Percentiles rank a stretch among this genome's conserved stretches.
Conservation (phyloP, 2,329 filamentous ascomycete species). For the Hypoxylon sp. region DNA sequence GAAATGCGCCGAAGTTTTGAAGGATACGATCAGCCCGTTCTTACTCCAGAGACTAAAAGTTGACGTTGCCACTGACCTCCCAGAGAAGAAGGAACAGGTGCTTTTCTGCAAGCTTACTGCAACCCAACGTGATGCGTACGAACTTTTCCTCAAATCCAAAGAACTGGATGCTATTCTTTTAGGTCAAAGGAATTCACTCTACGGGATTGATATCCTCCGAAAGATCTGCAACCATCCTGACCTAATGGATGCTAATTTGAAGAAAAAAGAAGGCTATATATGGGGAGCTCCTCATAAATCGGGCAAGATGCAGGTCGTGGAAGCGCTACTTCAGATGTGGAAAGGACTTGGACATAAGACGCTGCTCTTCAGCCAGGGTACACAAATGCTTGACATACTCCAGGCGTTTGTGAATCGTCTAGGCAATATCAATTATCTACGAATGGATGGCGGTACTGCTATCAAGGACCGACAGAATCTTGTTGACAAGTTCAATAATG, state of each 20-base stretch:
- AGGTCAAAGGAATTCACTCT: slow-evolving; percentile 80
- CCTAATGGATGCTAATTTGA: slow-evolving; percentile 70
- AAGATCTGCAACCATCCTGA: slow-evolving; percentile 99
- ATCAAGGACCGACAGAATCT: slow-evolving; percentile 89
- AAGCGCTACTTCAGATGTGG: slow-evolving; percentile 87
- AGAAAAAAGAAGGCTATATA: slow-evolving; percentile 69
- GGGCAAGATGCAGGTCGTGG: slow-evolving; percentile 95
- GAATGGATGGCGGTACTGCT: slow-evolving; percentile 93
- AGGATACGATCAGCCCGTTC: slow-evolving; percentile 93
- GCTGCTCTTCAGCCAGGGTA: slow-evolving; percentile 89
- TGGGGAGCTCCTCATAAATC: slow-evolving; percentile 84
- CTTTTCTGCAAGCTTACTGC: slow-evolving; percentile 92
- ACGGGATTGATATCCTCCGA: slow-evolving; percentile 88
- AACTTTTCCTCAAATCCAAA: slow-evolving; percentile 80
- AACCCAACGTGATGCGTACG: slow-evolving; percentile 80
- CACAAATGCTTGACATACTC: slow-evolving; percentile 94
- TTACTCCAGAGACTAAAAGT: slow-evolving; percentile 90
- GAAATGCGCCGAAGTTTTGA: slow-evolving; percentile 91
- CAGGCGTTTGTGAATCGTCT: slow-evolving; percentile 79
- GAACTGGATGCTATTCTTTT: slow-evolving; percentile 86
- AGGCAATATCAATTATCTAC: slow-evolving; percentile 75
- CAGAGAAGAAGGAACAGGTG: slow-evolving; percentile 95
- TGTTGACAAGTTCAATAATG: slow-evolving; percentile 91
- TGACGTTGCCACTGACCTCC: slow-evolving; percentile 91
- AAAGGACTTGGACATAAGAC: slow-evolving; percentile 91